Conservation (phyloP, 192 early-diverging fungal genomes). For the Funneliformis mosseae region DNA sequence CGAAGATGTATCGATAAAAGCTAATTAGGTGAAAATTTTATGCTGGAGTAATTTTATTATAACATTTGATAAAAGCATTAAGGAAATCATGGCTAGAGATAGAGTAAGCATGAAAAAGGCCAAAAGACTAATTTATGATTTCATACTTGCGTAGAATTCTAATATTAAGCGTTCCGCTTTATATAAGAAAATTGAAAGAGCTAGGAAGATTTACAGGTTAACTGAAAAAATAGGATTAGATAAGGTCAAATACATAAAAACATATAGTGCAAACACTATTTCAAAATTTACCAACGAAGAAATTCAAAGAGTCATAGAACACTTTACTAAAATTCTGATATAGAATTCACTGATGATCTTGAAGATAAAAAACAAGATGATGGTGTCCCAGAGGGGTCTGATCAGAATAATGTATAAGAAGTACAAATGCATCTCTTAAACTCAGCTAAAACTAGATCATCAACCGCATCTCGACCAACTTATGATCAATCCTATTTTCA, state of each 20-base stretch:
- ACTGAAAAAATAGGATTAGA: no score
- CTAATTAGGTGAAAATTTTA: neutral
- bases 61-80: neutral
- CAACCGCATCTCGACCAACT: no score
- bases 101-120: neutral
- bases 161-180: neutral
- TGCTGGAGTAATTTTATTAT: no score
- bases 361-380: no score
- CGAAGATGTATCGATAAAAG: neutral
- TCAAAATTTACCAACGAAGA: slow-evolving; percentile 7
- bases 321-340: slow-evolving; percentile 1
- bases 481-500: no score
- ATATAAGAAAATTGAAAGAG: no score
- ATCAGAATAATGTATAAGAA: no score
- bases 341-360: no score
- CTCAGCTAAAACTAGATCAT: no score
- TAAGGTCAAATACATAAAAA: slow-evolving; percentile 9
- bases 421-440: no score
- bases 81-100: neutral
- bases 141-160: neutral
- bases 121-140: slow-evolving; percentile 1
- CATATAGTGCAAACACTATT: slow-evolving; percentile 19
- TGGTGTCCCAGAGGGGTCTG: no score
- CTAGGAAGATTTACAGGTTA: no score
- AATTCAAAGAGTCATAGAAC: neutral